Conservation (phyloP, 768 basidiomycete genomes). For the Suillus discolor region DNA sequence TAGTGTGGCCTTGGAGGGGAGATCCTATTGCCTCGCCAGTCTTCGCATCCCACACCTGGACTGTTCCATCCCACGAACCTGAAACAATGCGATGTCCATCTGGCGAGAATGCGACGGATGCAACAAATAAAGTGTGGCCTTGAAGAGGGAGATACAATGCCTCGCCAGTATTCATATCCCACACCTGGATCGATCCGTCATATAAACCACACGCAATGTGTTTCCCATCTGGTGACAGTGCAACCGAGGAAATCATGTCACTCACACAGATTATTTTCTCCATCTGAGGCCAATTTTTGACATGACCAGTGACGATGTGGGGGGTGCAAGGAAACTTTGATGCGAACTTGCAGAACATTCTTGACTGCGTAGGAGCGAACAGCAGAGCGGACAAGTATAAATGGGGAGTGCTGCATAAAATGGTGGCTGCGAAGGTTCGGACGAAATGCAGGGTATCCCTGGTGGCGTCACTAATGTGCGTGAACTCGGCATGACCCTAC, state of each 20-base stretch:
- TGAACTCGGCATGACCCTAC: constrained; percentile 8
- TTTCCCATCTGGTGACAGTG: neutral
- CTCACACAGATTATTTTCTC: neutral
- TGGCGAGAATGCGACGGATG: constrained; percentile 25
- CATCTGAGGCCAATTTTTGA: constrained; percentile 5
- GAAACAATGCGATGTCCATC: constrained; percentile 31
- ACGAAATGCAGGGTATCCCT: constrained; percentile 17
- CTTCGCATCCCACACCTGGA: constrained; percentile 2
- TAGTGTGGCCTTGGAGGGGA: constrained; percentile 11
- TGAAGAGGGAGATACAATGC: neutral
- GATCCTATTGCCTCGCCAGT: constrained; percentile 21
- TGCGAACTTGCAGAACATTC: constrained; percentile 16
- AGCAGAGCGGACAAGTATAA: constrained; percentile 28
- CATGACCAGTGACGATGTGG: neutral
- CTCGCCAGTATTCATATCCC: constrained; percentile 7
- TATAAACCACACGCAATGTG: constrained; percentile 13
- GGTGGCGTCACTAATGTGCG: neutral
- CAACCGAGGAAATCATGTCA: rapidly evolving
- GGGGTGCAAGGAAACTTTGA: constrained; percentile 1
- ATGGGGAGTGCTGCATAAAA: constrained; percentile 24
- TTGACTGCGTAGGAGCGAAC: constrained; percentile 28
- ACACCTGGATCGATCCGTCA: constrained; percentile 5
- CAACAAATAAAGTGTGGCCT: neutral
- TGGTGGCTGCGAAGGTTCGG: constrained; percentile 11
- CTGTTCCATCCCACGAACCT: neutral